Base-by-base conservation (phyloP, 2,329 filamentous ascomycete genomes). In the Colletotrichum sidae region DNA sequence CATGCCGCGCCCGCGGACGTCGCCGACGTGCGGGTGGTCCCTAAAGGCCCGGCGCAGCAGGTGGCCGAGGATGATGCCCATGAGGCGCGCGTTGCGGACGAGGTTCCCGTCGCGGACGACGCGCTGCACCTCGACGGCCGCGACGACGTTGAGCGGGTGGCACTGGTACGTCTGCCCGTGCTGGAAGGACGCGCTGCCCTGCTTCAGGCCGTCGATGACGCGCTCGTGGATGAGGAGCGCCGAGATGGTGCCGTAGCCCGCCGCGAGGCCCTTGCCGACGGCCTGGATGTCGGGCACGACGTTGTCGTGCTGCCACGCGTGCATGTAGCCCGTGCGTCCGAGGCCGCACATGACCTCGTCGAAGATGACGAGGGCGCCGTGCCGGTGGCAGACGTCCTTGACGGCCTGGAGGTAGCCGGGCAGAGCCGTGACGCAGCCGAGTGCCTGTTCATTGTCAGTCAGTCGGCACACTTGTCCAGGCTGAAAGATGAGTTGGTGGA, bases 321-420 rank as follows among this genome's bases (percentile, higher is more conserved):
- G 62, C 5, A 56, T 50, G 6, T 57, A 61, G 17, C 62, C 62
- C 8, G 42, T 46, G 15, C 62, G 62, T 17, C 62, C 62, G 57
- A 65, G 61, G 37, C 62, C 62, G 37, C 62, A 51, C 62, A 65
- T 65, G 39, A 65, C 57, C 25, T 65, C 90, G 72, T 93, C 90
- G 7, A 92, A 76, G 50, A 92, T 88, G 45, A 93, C 79, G 0
- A 92, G 82, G 0, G 88, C 86, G 1, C 88, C 89, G 71, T 92
- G 81, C 61, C 85, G 85, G 58, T 89, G 82, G 73, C 90, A 92
- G 10, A 92, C 80, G 6, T 80, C 77, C 72, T 85, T 84, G 79
- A 92, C 86, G 12, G 88, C 89, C 60, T 79, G 74, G 65, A 92
- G 86, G 69, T 92, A 92, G 4, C 89, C 90, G 2, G 81, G 80